Base-by-base conservation (phyloP, 148 eudicot species). In the Amaranthus cruentus region DNA sequence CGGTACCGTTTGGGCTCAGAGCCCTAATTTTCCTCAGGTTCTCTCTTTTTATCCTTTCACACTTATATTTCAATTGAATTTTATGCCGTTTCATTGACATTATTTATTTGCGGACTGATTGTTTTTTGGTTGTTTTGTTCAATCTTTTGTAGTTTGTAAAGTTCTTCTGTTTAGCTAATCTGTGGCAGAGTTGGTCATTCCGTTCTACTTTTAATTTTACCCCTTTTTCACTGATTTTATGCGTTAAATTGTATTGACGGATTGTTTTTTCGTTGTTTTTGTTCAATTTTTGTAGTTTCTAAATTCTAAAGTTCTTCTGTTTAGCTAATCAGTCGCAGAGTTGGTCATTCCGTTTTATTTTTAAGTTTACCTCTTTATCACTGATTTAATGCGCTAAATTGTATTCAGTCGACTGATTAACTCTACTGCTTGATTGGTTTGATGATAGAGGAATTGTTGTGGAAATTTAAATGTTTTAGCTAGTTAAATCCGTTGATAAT, bases 1-100 rank as follows among this genome's bases (percentile, higher is more conserved):
- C 55, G 88, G 85, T 67, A 66, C 62, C 46, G 73, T 79, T 42
- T 87, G 90, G 90, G 87, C 90, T 61, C 83, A 84, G 11, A 78
- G 79, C 50, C 66, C 75, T 15, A 10, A 57, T n/a, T 87, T 87
- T 21, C 90, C 90, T 59, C 82, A 83, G 90, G 90, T 87, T 7
- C 21, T 7, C 21, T 1, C 2, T 12, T 13, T 28, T 28, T 12
- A 21, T 6, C 15, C 7, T 21, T 65, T 18, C 47, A 49, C 7
- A 0, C 5, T 6, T 15, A 2, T 53, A 7, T 3, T 6, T 3
- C 47, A n/a, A 61, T 62, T 49, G 6, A 43, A 46, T 38, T 47
- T 62, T 38, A 43, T 43, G 55, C 44, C 63, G 4, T 28, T 21
- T 60, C 5, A 5, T 42, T 42, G 6, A 15, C n/a, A n/a, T 58